Base-by-base conservation (phyloP, 129 eudicot genomes). In the Logfia minima region DNA sequence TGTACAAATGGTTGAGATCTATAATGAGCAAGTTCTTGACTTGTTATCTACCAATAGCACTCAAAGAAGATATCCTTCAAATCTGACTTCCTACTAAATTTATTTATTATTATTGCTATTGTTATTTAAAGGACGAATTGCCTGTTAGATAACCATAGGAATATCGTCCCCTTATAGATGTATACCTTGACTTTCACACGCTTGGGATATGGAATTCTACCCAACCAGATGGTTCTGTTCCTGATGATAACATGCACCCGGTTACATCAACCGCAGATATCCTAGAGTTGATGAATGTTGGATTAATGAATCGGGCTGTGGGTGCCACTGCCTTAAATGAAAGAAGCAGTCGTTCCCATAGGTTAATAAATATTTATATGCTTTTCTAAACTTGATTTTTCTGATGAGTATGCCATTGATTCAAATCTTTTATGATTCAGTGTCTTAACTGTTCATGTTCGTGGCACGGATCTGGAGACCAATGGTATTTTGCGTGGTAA, bases 1-100 rank as follows among this genome's bases (percentile, higher is more conserved):
- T 68, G 98, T 92, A 21, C 98, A 92, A 71, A 92, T 92, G 98
- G 92, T 92, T 21, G 98, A n/a, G n/a, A n/a, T n/a, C n/a, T n/a
- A n/a, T n/a, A n/a, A n/a, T n/a, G n/a, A n/a, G n/a, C n/a, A 92
- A 89, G 92, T 92, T 76, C 97, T 91, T 48, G 98, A 92, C 83
- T 77, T 92, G 45, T 88, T 92, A 71, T 48, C 88, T 7, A 80
- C 53, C 17, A 78, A 59, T 52, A 79, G 29, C 48, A 72, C 79
- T 72, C 94, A 86, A 62, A 90, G 81, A 81, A 86, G 86, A 92
- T 90, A 92, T 92, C 98, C 98, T 92, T 90, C 31, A 28, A 64
- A 21, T 78, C 22, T 41, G 68, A 19, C 43, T 53, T 85, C 81
- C 26, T 72, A 13, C 55, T 13, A 8, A 69, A 26, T 39, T 21